A percentile compares a stretch with the other conserved stretches of the same genome.
phyloP scores from a whole-genome alignment of 176 grass and related monocot species.

The Cenchrus fungigraminus region DNA sequence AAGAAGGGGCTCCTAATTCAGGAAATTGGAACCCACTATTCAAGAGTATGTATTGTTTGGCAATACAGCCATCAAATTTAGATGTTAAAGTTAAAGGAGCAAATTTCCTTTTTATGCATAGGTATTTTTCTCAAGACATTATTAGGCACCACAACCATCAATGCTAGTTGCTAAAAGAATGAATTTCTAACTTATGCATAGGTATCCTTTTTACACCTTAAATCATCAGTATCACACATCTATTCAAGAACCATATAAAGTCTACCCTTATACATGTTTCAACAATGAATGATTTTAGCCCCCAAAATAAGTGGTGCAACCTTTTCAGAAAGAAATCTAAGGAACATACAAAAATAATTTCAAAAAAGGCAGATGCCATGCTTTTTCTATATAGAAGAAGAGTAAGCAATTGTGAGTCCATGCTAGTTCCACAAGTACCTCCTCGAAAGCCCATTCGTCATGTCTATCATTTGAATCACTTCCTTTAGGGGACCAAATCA shows the following conservation, averaged over 20 bases:
- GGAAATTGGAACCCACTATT: background rate
- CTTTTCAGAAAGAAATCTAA: constrained; percentile 11
- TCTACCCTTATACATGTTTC: constrained; percentile 9
- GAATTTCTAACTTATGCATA: background rate
- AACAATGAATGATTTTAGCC: background rate
- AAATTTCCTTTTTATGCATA: background rate
- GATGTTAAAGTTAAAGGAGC: background rate
- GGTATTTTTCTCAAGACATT: constrained; percentile 26
- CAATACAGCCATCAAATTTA: background rate
- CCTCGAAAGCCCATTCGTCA: constrained; percentile 86
- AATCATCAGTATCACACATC: background rate
- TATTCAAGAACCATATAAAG: background rate
- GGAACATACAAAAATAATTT: background rate
- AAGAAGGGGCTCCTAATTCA: background rate
- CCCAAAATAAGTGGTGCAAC: background rate
- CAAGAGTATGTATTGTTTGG: background rate
- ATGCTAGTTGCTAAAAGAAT: background rate
- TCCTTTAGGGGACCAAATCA: constrained; percentile 90
- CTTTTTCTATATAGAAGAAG: constrained; percentile 16
- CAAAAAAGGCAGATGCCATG: background rate
- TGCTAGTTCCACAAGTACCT: constrained; percentile 58
- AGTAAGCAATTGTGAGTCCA: constrained; percentile 18
- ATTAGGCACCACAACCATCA: background rate
- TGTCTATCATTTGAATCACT: constrained; percentile 52
- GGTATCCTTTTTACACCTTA: background rate